Percentiles rank a stretch among this genome's conserved stretches.
Evolutionary conservation across 1,139 yeast genomes (phyloP).

Genomic region (Blastobotrys elegans): DNA sequence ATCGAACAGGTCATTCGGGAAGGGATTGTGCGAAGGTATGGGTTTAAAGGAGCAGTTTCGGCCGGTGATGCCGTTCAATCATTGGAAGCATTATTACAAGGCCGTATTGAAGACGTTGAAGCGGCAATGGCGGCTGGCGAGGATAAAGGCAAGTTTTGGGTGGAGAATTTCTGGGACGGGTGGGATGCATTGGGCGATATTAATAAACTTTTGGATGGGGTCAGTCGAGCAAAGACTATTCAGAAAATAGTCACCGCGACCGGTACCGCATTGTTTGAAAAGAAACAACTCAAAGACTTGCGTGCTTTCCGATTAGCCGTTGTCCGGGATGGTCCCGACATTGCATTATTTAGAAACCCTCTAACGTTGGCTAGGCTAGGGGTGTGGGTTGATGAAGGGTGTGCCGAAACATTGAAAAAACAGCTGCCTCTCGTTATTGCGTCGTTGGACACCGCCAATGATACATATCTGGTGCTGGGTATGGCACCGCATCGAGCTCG

Average conservation of each 20-base stretch:
- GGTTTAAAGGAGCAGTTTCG: slow-evolving; percentile 78
- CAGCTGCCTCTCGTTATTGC: slow-evolving; percentile 84
- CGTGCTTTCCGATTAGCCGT: slow-evolving; percentile 82
- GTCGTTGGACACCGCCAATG: slow-evolving; percentile 65
- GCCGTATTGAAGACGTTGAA: slow-evolving; percentile 13
- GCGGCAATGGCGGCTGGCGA: slow-evolving; percentile 1
- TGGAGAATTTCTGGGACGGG: slow-evolving; percentile 86
- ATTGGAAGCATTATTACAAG: slow-evolving; percentile 74
- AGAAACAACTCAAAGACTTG: slow-evolving; percentile 72
- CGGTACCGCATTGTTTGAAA: slow-evolving; percentile 83
- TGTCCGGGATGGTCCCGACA: slow-evolving; percentile 82
- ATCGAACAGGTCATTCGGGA: slow-evolving; percentile 78
- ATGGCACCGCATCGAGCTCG: slow-evolving; percentile 73
- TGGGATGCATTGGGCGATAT: slow-evolving; percentile 83
- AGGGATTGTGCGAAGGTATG: slow-evolving; percentile 82
- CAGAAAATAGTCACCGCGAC: slow-evolving; percentile 85
- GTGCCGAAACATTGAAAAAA: slow-evolving; percentile 71
- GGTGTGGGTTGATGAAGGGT: slow-evolving; percentile 84
- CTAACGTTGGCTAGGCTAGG: slow-evolving; percentile 79
- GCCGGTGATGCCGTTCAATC: slow-evolving; percentile 95
- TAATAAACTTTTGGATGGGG: slow-evolving; percentile 62
- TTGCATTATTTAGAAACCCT: slow-evolving; percentile 76
- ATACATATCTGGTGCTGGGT: slow-evolving; percentile 85
- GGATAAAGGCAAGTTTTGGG: slow-evolving; percentile 60
- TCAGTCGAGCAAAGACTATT: slow-evolving; percentile 71